These are phyloP conservation scores for Cunninghamia lanceolata DNA, from an alignment of 75 land plant species.

Conservation along the genomic window DNA sequence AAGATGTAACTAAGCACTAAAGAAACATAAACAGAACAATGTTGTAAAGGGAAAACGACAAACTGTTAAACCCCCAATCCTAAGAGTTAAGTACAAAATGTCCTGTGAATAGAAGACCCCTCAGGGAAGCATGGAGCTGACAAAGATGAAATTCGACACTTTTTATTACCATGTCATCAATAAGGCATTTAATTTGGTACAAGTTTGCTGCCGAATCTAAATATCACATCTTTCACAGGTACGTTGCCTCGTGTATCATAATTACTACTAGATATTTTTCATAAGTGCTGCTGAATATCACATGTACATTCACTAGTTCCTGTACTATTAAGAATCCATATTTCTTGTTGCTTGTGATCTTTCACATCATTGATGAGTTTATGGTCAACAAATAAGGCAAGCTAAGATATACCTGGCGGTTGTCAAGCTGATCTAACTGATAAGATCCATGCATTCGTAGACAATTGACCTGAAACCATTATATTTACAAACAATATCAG, in stretches of 20 bases:
- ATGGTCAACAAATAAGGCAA: not conserved
- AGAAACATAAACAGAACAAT: not conserved
- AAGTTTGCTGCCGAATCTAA: not conserved
- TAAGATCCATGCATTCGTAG: constrained; percentile 97
- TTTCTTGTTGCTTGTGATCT: not conserved
- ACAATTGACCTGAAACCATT: constrained; percentile 60
- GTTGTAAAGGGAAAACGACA: not conserved
- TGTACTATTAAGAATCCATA: not conserved
- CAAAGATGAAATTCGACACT: not conserved
- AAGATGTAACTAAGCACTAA: too few relatives aligned
- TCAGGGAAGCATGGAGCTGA: not conserved
- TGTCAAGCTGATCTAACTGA: constrained; percentile 74
- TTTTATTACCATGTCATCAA: not conserved
- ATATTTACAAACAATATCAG: constrained; percentile 6
- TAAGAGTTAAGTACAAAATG: not conserved
- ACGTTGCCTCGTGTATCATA: not conserved
- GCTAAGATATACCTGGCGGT: constrained; percentile 63
- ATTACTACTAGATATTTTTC: not conserved
- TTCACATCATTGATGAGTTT: not conserved
- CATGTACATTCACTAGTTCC: not conserved
- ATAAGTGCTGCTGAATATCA: not conserved
- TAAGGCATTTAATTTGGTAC: too few relatives aligned
- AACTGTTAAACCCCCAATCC: not conserved
- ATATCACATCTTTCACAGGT: not conserved
- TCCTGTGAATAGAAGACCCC: not conserved